Conservation (phyloP, 1,139 yeast species). For the Taphrina wiesneri region DNA sequence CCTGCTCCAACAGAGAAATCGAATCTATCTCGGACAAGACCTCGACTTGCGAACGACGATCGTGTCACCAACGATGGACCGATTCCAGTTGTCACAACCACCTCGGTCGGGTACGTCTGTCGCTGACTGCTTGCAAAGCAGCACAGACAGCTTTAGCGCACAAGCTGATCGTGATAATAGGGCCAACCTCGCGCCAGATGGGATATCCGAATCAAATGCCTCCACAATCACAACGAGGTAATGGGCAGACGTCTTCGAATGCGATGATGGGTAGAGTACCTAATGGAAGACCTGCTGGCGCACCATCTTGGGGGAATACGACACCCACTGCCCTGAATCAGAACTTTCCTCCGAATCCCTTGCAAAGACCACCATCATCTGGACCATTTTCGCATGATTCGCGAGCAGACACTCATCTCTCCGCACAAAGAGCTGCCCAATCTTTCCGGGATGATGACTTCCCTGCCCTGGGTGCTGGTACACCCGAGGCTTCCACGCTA, state of each 20-base stretch:
- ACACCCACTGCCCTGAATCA: not conserved
- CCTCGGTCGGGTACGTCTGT: not conserved
- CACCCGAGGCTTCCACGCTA: not conserved
- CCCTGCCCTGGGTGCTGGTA: constrained; percentile 26
- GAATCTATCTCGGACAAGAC: no score
- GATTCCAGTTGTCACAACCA: constrained; percentile 6
- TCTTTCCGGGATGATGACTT: constrained; percentile 26
- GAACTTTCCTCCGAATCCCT: not conserved
- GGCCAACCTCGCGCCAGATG: constrained; percentile 12
- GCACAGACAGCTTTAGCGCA: not conserved
- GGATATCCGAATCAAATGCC: constrained; percentile 15
- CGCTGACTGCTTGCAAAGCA: not conserved
- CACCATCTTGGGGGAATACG: constrained; percentile 13
- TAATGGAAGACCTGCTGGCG: constrained; percentile 13
- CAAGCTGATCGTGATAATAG: not conserved
- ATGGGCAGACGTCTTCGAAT: constrained; percentile 2
- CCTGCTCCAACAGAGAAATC: no score
- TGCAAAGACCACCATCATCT: constrained; percentile 15
- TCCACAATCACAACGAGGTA: constrained; percentile 11
- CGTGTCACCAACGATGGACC: constrained; percentile 3
- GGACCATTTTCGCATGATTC: constrained; percentile 8
- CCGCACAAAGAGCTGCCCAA: constrained; percentile 18
- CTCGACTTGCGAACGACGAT: not conserved
- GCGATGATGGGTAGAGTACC: constrained; percentile 20
- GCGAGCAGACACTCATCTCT: constrained; percentile 5